Evolutionary conservation across 495 filamentous ascomycete species (phyloP).

Genomic region (Glonium stellatum): DNA sequence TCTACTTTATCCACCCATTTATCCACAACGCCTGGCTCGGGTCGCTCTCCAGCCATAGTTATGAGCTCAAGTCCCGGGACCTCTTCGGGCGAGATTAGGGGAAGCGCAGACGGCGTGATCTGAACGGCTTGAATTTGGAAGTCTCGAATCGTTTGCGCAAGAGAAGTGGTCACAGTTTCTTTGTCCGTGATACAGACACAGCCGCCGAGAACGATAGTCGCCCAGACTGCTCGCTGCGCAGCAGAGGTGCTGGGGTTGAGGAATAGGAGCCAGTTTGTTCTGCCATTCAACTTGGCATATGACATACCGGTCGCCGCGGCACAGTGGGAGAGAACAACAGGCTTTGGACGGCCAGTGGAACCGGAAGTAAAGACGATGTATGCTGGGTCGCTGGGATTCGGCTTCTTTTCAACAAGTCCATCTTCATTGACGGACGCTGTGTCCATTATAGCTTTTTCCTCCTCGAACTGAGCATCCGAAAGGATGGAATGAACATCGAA

Average conservation of each 20-base stretch:
- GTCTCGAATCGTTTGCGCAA: not conserved
- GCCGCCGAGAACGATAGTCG: constrained; percentile 17
- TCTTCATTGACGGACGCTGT: too few species aligned
- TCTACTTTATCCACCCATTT: not conserved
- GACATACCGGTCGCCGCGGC: constrained; percentile 16
- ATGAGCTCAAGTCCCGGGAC: not conserved
- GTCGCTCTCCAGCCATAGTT: not conserved
- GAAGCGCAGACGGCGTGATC: not conserved
- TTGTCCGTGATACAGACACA: not conserved
- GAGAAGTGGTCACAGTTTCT: not conserved
- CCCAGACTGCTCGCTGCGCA: constrained; percentile 17
- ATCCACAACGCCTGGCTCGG: not conserved
- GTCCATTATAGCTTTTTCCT: too few species aligned
- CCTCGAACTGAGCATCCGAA: too few species aligned
- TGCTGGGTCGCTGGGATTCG: not conserved
- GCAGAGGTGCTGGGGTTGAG: constrained; percentile 27
- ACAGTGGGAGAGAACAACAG: constrained; percentile 13
- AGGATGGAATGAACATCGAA: not conserved
- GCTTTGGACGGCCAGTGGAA: constrained; percentile 25
- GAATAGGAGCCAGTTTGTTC: constrained; percentile 23
- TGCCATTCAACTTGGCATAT: constrained; percentile 2
- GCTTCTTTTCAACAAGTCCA: not conserved
- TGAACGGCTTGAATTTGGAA: not conserved
- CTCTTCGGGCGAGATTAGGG: not conserved
- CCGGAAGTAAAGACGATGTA: constrained; percentile 15